These are phyloP conservation scores for Eucalyptus polybractea DNA, from an alignment of 345 rosid genomes.

Conservation along the genomic window DNA sequence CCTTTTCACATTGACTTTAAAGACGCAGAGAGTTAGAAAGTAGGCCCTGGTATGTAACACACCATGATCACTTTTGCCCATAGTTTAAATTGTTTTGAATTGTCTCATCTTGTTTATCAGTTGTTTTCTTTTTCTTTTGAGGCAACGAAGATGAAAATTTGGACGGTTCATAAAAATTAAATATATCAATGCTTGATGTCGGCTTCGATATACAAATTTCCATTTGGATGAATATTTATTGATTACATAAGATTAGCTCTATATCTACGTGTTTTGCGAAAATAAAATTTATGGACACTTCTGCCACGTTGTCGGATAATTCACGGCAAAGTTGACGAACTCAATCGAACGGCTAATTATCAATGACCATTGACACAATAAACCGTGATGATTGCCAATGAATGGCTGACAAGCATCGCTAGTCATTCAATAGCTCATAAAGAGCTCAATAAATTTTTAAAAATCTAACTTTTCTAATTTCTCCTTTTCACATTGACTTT, in stretches of 20 bases:
- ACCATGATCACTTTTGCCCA: background rate
- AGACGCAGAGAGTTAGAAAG: background rate
- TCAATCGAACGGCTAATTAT: background rate
- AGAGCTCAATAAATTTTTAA: background rate
- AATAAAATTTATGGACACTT: background rate
- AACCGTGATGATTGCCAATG: background rate
- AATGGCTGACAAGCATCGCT: background rate
- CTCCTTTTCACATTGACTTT: background rate
- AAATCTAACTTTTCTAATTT: background rate
- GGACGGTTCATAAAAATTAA: background rate
- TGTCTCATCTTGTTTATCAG: background rate
- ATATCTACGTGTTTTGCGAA: background rate
- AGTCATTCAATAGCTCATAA: background rate
- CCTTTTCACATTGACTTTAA: background rate
- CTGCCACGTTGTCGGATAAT: background rate
- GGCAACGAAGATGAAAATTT: background rate
- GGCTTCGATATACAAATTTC: background rate
- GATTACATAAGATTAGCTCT: background rate
- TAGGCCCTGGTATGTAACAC: too few species aligned
- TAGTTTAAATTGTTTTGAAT: background rate
- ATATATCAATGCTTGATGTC: background rate
- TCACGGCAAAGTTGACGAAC: background rate
- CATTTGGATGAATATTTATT: background rate
- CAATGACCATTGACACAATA: too few species aligned
- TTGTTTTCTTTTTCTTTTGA: background rate